A percentile compares a stretch with the other conserved stretches of the same genome.
Conservation (phyloP, 2,329 filamentous ascomycete genomes). For the Helotiales sp. region DNA sequence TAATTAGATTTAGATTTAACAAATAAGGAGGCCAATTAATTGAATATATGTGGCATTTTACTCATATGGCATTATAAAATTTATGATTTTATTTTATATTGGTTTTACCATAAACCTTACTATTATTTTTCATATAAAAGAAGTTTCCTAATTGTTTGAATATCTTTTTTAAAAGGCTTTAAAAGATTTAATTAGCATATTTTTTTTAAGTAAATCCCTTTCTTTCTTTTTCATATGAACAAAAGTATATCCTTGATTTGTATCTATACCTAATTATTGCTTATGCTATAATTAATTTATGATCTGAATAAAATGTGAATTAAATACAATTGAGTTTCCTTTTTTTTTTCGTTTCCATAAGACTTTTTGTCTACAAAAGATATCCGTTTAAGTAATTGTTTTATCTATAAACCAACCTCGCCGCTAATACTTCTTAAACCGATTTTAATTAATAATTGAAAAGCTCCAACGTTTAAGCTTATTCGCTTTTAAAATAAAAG, state of each 20-base stretch:
- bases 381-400: too few relatives aligned
- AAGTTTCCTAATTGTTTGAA: background rate
- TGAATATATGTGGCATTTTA: constrained; percentile 10
- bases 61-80: constrained; percentile 19
- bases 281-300: background rate
- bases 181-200: background rate
- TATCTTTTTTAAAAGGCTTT: background rate
- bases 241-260: background rate
- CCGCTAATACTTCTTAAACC: too few relatives aligned
- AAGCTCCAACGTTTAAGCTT: too few relatives aligned
- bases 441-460: too few relatives aligned
- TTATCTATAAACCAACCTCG: too few relatives aligned
- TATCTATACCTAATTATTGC: background rate
- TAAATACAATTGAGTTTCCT: too few relatives aligned
- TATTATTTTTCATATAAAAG: constrained; percentile 3
- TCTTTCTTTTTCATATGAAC: background rate
- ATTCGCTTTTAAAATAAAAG: too few relatives aligned
- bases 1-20: constrained; percentile 22
- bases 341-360: too few relatives aligned
- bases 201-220: background rate
- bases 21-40: too few relatives aligned
- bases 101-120: constrained; percentile 15
- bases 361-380: too few relatives aligned
- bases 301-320: background rate
- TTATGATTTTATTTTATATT: constrained; percentile 13